phyloP scores from a whole-genome alignment of 2,329 filamentous ascomycete genomes.

The Dothiorella sarmentorum region DNA sequence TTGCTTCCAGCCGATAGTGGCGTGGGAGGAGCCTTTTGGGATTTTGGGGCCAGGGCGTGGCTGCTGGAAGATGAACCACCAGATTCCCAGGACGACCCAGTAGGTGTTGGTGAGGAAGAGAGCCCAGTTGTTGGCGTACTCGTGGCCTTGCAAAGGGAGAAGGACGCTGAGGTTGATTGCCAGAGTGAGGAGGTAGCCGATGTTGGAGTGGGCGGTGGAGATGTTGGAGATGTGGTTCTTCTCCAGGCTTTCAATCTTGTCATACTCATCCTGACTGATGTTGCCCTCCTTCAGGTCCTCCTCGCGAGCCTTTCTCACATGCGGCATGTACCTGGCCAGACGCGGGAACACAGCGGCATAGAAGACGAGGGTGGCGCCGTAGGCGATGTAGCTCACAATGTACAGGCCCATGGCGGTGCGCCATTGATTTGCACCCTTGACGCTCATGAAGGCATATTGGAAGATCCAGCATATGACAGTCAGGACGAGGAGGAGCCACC shows the following conservation, averaged over 20 bases:
- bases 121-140: constrained; percentile 63
- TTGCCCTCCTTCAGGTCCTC: constrained; percentile 45
- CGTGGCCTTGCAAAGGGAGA: constrained; percentile 49
- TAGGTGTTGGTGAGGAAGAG: constrained; percentile 64
- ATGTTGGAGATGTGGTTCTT: constrained; percentile 62
- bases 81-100: constrained; percentile 61
- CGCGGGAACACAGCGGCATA: constrained; percentile 54
- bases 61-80: constrained; percentile 67
- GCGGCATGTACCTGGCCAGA: constrained; percentile 52
- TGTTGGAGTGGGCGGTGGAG: constrained; percentile 44
- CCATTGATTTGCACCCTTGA: constrained; percentile 60
- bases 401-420: constrained; percentile 59
- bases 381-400: constrained; percentile 63
- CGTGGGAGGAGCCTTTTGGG: constrained; percentile 47
- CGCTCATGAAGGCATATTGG: constrained; percentile 65
- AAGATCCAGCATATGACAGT: constrained; percentile 60
- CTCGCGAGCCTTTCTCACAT: constrained; percentile 51
- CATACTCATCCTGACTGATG: constrained; percentile 59
- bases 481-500: constrained; percentile 60
- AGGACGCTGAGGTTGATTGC: constrained; percentile 55
- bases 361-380: constrained; percentile 52
- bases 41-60: constrained; percentile 56
- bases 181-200: constrained; percentile 31
- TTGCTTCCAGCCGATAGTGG: constrained; percentile 62
- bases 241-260: constrained; percentile 59